These are phyloP conservation scores for Polygonum aviculare DNA, from an alignment of 148 eudicot species.

Conservation along the genomic window DNA sequence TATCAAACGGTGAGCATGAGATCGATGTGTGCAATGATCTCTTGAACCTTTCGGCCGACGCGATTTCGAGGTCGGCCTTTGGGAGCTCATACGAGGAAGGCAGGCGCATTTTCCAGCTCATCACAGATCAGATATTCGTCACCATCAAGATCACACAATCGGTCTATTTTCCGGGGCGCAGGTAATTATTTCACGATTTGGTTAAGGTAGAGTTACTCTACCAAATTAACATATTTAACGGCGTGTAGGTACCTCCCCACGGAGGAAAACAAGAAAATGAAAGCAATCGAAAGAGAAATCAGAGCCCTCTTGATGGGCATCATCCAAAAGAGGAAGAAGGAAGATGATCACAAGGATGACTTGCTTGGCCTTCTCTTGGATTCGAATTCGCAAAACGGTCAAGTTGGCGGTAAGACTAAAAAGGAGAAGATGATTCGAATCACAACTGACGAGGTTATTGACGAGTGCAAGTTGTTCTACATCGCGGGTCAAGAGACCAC, in stretches of 20 bases:
- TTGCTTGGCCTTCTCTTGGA: slow-evolving; percentile 18
- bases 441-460: slow-evolving; percentile 24
- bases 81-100: slow-evolving; percentile 35
- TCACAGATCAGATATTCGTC: slow-evolving; percentile 15
- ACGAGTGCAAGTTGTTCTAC: slow-evolving; percentile 36
- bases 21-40: slow-evolving; percentile 34
- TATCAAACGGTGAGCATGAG: slow-evolving; percentile 17
- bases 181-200: background rate
- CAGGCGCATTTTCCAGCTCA: slow-evolving; percentile 21
- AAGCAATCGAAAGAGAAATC: slow-evolving; percentile 15
- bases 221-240: too few species aligned
- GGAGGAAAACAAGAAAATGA: slow-evolving; percentile 17
- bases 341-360: slow-evolving; percentile 9
- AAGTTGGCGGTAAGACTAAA: too few species aligned
- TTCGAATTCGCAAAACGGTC: background rate
- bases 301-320: slow-evolving; percentile 11
- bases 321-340: slow-evolving; percentile 19
- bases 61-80: slow-evolving; percentile 30
- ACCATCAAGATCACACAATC: background rate
- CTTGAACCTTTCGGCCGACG: slow-evolving; percentile 22
- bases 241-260: slow-evolving; percentile 25
- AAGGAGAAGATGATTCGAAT: background rate
- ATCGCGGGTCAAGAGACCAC: slow-evolving; percentile 35
- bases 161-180: slow-evolving; percentile 18
- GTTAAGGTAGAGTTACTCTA: too few species aligned